phyloP scores from a whole-genome alignment of 805 yeast genomes.

The Saturnispora serradocipensis region DNA sequence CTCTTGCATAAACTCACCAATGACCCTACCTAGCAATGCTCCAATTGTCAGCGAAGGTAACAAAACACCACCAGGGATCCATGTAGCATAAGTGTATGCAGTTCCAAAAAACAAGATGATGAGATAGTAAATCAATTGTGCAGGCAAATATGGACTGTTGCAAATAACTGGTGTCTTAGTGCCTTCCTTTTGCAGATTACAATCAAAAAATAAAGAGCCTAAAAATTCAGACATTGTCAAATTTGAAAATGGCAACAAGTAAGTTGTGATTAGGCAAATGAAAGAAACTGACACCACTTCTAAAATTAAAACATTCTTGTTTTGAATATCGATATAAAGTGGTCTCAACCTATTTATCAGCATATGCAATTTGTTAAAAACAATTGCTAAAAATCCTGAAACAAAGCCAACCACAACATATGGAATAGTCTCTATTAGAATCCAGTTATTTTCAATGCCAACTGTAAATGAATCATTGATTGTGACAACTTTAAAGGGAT shows the following conservation, averaged over 20 bases:
- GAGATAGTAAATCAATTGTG: conserved; percentile 17
- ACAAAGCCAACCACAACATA: conserved; percentile 59
- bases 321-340: conserved; percentile 19
- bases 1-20: conserved; percentile 43
- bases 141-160: conserved; percentile 28
- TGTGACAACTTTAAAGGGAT: conserved; percentile 40
- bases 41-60: conserved; percentile 59
- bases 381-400: conserved; percentile 61
- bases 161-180: conserved; percentile 14
- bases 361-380: conserved; percentile 41
- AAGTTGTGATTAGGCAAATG: conserved; percentile 45
- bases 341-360: conserved; percentile 30
- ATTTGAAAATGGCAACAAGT: conserved; percentile 38
- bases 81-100: conserved; percentile 59
- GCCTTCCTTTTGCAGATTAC: conserved; percentile 24
- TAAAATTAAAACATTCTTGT: conserved; percentile 38
- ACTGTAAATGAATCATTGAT: conserved; percentile 45
- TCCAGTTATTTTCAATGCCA: conserved; percentile 63
- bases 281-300: conserved; percentile 30
- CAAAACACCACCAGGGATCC: conserved; percentile 59
- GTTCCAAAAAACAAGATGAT: conserved; percentile 37
- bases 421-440: conserved; percentile 59
- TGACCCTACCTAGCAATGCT: conserved; percentile 46
- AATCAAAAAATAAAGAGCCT: conserved; percentile 61
- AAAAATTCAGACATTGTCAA: conserved; percentile 49